Evolutionary conservation across 495 filamentous ascomycete species (phyloP).

Genomic region (Annulohypoxylon stygium): DNA sequence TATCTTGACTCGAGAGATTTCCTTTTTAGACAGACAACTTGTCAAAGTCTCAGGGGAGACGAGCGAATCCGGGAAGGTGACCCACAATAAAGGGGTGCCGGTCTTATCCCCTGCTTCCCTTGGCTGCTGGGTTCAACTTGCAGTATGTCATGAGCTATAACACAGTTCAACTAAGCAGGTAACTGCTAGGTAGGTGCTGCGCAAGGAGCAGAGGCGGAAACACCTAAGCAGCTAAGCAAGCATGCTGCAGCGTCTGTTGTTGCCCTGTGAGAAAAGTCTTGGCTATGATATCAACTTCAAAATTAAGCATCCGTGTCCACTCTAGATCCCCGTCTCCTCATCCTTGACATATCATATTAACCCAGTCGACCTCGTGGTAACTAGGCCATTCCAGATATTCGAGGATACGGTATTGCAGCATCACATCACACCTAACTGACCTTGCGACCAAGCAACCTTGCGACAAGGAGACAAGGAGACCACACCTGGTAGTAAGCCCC

Average conservation of each 20-base stretch:
- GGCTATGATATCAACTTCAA: constrained; percentile 13
- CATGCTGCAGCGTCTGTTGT: neutral
- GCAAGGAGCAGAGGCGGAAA: neutral
- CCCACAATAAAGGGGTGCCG: constrained; percentile 21
- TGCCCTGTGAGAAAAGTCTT: neutral
- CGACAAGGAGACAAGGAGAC: too few species aligned
- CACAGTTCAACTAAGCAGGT: constrained; percentile 6
- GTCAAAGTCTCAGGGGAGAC: constrained; percentile 40
- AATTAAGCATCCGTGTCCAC: constrained; percentile 20
- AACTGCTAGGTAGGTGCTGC: neutral
- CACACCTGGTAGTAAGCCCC: constrained; percentile 13
- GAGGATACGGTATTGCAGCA: constrained; percentile 14
- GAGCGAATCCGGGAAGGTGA: constrained; percentile 35
- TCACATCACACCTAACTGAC: neutral
- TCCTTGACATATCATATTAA: constrained; percentile 18
- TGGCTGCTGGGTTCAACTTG: neutral
- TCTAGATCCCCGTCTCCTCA: constrained; percentile 15
- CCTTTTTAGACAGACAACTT: constrained; percentile 41
- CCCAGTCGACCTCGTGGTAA: constrained; percentile 17
- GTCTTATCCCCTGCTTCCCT: neutral
- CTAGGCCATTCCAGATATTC: constrained; percentile 16
- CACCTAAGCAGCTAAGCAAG: neutral
- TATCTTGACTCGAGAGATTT: constrained; percentile 46
- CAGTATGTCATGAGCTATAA: constrained; percentile 19
- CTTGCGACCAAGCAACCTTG: too few species aligned